These are phyloP conservation scores for Erysimum cheiranthoides DNA, from an alignment of 345 rosid genomes.

Conservation along the genomic window DNA sequence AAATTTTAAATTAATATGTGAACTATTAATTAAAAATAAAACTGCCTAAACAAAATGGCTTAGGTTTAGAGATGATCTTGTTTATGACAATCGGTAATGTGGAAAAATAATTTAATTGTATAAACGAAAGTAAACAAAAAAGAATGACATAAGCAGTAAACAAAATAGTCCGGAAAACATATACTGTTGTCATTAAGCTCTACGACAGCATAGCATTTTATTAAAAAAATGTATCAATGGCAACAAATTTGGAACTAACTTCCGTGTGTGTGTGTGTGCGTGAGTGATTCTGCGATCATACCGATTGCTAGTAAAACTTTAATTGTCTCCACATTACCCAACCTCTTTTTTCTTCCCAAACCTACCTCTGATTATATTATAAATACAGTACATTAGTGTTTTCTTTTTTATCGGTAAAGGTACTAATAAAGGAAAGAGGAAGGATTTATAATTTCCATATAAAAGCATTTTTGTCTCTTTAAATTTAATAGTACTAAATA, in stretches of 20 bases:
- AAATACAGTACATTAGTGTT: not conserved
- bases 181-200: not conserved
- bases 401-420: no score
- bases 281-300: not conserved
- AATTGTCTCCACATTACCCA: not conserved
- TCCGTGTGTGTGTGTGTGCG: no score
- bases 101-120: not conserved
- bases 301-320: not conserved
- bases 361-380: not conserved
- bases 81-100: not conserved
- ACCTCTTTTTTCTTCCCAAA: no score
- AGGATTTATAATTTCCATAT: not conserved
- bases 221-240: not conserved
- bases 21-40: not conserved
- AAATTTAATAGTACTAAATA: not conserved
- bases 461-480: not conserved
- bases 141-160: slow-evolving; percentile 6
- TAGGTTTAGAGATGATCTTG: slow-evolving; percentile 5
- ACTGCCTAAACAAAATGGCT: slow-evolving; percentile 7
- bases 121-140: not conserved
- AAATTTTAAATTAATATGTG: slow-evolving; percentile 9
- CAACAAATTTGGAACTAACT: not conserved
- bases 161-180: not conserved
- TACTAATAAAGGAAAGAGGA: no score
- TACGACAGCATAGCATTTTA: no score